phyloP scores from a whole-genome alignment of 225 moss, liverwort and hornwort genomes.

The Marchantia paleacea region DNA sequence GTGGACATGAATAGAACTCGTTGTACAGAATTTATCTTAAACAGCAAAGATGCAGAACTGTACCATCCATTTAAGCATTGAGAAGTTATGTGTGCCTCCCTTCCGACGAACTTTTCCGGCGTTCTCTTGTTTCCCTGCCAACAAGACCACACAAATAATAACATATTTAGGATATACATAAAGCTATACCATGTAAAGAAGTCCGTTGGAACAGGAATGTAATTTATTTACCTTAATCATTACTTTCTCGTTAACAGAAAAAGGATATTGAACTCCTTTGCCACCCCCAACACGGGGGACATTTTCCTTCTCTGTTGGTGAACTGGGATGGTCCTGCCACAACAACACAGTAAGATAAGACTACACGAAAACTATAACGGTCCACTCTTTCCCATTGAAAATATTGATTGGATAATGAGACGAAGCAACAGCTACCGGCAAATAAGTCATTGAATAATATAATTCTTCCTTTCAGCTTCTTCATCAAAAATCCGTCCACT shows the following conservation, averaged over 20 bases:
- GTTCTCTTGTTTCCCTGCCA: slow-evolving; percentile 94
- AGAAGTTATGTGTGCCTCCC: slow-evolving; percentile 79
- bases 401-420: not conserved
- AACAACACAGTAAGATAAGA: not conserved
- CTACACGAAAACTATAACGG: not conserved
- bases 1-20: no score
- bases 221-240: slow-evolving; percentile 72
- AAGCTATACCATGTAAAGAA: not conserved
- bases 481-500: no score
- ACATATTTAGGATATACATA: not conserved
- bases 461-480: no score
- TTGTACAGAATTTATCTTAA: no score
- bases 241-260: slow-evolving; percentile 94
- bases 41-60: no score
- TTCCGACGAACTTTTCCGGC: slow-evolving; percentile 94
- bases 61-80: slow-evolving; percentile 99
- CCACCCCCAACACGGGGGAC: slow-evolving; percentile 60
- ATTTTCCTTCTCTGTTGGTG: slow-evolving; percentile 69
- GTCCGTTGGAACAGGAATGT: not conserved
- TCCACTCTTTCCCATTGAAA: not conserved
- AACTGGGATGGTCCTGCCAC: slow-evolving; percentile 62
- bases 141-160: not conserved
- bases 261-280: slow-evolving; percentile 96
- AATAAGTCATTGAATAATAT: no score
- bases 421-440: not conserved